Conservation (phyloP, 306 rosid genomes). For the Bauhinia variegata region DNA sequence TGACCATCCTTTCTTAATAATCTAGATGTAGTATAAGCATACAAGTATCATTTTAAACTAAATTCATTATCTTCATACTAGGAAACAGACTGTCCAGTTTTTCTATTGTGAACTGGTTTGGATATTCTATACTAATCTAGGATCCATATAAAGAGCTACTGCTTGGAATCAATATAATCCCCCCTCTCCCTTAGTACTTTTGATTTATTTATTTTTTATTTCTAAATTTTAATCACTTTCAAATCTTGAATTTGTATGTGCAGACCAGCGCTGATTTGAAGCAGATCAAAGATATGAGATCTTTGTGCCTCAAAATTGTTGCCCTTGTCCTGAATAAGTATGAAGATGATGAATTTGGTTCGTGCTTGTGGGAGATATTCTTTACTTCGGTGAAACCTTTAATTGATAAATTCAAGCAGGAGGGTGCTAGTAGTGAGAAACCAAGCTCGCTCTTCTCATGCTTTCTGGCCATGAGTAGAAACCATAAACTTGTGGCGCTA, state of each 20-base stretch:
- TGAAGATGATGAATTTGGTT: slow-evolving; percentile 70
- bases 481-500: slow-evolving; percentile 61
- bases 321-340: slow-evolving; percentile 68
- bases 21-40: no score
- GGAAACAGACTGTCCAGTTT: neutral
- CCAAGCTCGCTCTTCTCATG: slow-evolving; percentile 93
- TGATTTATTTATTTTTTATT: slow-evolving; percentile 17
- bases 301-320: slow-evolving; percentile 76
- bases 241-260: slow-evolving; percentile 32
- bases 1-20: no score
- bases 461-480: slow-evolving; percentile 85
- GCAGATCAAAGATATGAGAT: slow-evolving; percentile 90
- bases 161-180: neutral
- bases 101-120: neutral
- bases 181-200: neutral
- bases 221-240: slow-evolving; percentile 17
- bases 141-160: neutral
- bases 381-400: slow-evolving; percentile 68
- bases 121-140: neutral
- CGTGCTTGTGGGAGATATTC: slow-evolving; percentile 79
- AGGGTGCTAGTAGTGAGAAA: slow-evolving; percentile 86
- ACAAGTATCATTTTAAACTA: no score
- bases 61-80: no score
- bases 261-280: slow-evolving; percentile 56
- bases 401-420: slow-evolving; percentile 74